Percentiles rank a stretch among this genome's conserved stretches.
Evolutionary conservation across 257 asterid species (phyloP).

Genomic region (Solanum pimpinellifolium): DNA sequence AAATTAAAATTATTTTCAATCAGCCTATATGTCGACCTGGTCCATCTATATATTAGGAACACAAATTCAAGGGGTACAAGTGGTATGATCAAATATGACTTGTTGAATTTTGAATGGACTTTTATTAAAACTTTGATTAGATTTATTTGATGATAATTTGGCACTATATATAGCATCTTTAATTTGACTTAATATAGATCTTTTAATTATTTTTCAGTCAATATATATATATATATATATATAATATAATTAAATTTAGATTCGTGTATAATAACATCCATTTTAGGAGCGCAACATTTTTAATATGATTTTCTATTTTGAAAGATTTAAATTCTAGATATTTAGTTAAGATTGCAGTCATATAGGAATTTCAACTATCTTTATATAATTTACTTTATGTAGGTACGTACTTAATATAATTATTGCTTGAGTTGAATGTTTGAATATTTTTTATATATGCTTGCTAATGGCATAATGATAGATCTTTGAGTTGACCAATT

Average conservation of each 20-base stretch:
- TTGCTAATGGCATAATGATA: not conserved
- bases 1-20: not conserved
- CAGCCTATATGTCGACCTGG: not conserved
- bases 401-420: not conserved
- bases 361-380: not conserved
- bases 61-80: not conserved
- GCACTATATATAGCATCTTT: not conserved
- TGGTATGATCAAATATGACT: not conserved
- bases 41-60: not conserved
- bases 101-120: not conserved
- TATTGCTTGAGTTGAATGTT: not conserved
- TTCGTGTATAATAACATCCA: not conserved
- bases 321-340: not conserved
- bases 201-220: not conserved
- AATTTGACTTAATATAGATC: not conserved
- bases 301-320: not conserved
- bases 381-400: not conserved
- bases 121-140: not conserved
- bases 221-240: too few relatives aligned
- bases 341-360: not conserved
- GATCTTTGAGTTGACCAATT: not conserved
- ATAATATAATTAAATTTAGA: not conserved
- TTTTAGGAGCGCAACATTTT: not conserved
- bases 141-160: not conserved
- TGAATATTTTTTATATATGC: not conserved